Evolutionary conservation across 345 rosid genomes (phyloP), one percentile per base, ranked within the genome.

Genomic region (Turnera subulata): DNA sequence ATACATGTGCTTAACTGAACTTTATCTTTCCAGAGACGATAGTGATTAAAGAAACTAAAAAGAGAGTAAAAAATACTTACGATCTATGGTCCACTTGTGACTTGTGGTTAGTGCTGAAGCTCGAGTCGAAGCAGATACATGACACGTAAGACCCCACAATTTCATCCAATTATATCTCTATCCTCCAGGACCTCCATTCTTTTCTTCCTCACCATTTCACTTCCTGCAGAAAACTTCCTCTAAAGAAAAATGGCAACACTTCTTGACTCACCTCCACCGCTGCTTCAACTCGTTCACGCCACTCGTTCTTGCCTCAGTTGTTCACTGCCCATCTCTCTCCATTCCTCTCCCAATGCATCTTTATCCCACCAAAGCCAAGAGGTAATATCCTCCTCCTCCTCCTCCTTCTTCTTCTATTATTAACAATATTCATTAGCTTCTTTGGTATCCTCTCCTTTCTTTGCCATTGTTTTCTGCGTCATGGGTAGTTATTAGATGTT

Each of bases 181-280:
- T n/a, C n/a, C 40, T 37, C 8, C 40, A 9, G 13, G 13, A 7
- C 15, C 37, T 18, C 18, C 12, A 25, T 35, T 25, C 37, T 35
- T 50, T 35, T 14, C 54, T 16, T 25, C 33, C 35, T 25, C 17
- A 6, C 14, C 21, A 20, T 46, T 4, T 26, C 40, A 2, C 16
- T 11, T 38, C 10, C 0, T 17, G 39, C n/a, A n/a, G 7, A 18
- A 5, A 26, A 10, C 55, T 39, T 13, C 23, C 23, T 50, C 37
- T n/a, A n/a, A 24, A 49, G 50, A 54, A 8, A 22, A 53, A 66
- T 59, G 71, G 64, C 71, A 1, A 24, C 40, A 52, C 24, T 59
- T 59, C 58, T 46, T 0, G 59, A 59, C 15, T 66, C 59, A 8
- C 22, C 45, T 10, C 50, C 14, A 5, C 42, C 43, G 40, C 50